Conservation (phyloP, 805 yeast species). For the Nakazawaea populi region DNA sequence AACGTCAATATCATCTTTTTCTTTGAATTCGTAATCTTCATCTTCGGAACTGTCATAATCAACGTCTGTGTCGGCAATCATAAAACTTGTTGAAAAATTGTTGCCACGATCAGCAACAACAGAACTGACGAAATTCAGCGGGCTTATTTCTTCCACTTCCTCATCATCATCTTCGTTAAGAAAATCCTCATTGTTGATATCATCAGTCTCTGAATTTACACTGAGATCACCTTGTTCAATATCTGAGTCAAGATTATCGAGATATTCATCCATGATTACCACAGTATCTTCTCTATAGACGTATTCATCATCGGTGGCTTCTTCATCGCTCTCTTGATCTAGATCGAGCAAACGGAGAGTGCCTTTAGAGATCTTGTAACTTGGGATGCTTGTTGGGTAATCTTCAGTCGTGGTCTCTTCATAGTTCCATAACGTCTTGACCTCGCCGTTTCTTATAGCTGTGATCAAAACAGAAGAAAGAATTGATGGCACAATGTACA, state of each 20-base stretch:
- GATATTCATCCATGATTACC: constrained; percentile 1
- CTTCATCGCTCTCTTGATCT: constrained; percentile 2
- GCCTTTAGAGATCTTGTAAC: constrained; percentile 12
- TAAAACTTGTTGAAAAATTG: neutral
- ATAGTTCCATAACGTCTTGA: constrained; percentile 32
- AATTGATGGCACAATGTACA: constrained; percentile 53
- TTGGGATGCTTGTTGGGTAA: constrained; percentile 16
- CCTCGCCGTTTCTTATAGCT: constrained; percentile 37
- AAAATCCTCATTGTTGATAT: neutral
- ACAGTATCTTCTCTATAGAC: constrained; percentile 24
- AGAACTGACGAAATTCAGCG: neutral
- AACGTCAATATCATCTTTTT: no score
- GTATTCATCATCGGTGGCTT: constrained; percentile 20
- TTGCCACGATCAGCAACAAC: neutral
- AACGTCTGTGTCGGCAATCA: neutral
- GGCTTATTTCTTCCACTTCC: neutral
- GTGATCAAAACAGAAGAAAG: constrained; percentile 25
- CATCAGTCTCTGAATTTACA: neutral
- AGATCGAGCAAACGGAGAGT: constrained; percentile 8
- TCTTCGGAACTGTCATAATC: neutral
- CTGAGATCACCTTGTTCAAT: neutral
- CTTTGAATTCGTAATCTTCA: neutral
- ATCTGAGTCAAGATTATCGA: neutral
- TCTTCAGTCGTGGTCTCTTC: constrained; percentile 18
- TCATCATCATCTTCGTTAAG: neutral